Base-by-base conservation (phyloP, 2,329 filamentous ascomycete genomes). In the Leptoxyphium fumago region DNA sequence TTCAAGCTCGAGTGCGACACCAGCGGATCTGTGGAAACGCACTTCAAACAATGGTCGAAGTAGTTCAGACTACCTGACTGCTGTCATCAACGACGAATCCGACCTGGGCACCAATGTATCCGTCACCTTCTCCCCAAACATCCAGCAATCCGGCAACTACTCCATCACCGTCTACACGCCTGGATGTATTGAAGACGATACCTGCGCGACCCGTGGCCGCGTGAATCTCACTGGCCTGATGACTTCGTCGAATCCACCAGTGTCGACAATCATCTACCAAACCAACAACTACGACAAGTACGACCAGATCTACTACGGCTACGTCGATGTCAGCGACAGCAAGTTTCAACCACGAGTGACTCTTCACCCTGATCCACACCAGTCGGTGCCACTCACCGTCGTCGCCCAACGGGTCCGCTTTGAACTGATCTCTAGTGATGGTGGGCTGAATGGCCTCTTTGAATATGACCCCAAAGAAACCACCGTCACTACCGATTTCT, bases 201-300 rank as follows among this genome's bases (percentile, higher is more conserved):
- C 80, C 2, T 98, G 93, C 60, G 61, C 60, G 14, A 78, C 72
- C 11, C 80, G 91, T 56, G 91, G 89, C 13, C 75, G 78, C 55
- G 81, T 95, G 45, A 87, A 87, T 52, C 72, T 98, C 43, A 89
- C 83, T 1, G 84, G 79, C 29, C 72, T 71, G 18, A 78, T 91
- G 68, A 64, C 52, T 55, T 70, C 58, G 55, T 64, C 45, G 57
- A 63, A 53, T 52, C 66, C 43, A 29, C 68, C 74, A 5, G 70
- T 79, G 45, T 72, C 75, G 26, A 76, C 71, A 1, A 72, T 75
- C 0, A 67, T 95, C 7, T 93, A 75, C 59, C 91, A 98, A 63
- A 94, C 88, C 14, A 98, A 98, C 65, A 75, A 93, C 60, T 93
- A 81, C 61, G 89, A 96, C 69, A 98, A 98, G 64, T 96, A 94